phyloP scores from a whole-genome alignment of 345 rosid species.

The Lepidium africanum region DNA sequence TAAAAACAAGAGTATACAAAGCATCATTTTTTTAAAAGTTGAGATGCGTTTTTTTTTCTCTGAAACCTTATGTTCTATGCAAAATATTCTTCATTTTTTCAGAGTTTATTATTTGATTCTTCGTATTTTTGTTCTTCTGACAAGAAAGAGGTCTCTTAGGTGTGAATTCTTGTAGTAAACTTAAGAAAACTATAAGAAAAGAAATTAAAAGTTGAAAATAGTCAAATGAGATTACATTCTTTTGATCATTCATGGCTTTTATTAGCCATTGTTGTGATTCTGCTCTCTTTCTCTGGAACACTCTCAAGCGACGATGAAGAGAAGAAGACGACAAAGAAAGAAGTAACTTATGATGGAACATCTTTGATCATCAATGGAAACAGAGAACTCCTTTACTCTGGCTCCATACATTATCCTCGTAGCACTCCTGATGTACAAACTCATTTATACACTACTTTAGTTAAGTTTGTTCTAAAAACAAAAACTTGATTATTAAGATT shows the following conservation, averaged over 20 bases:
- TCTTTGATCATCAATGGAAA: slow-evolving; percentile 32
- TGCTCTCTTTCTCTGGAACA: slow-evolving; percentile 15
- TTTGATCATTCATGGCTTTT: slow-evolving; percentile 15
- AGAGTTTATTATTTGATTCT: slow-evolving; percentile 5
- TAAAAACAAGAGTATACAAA: background rate
- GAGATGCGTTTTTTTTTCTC: slow-evolving; percentile 25
- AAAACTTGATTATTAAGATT: background rate
- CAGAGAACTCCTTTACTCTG: slow-evolving; percentile 31
- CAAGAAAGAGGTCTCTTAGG: background rate
- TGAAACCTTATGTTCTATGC: slow-evolving; percentile 14
- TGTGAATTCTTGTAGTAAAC: background rate
- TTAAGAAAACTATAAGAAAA: background rate
- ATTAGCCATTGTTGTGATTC: slow-evolving; percentile 20
- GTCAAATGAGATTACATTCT: slow-evolving; percentile 19
- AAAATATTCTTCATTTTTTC: slow-evolving; percentile 6
- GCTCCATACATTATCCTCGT: slow-evolving; percentile 36
- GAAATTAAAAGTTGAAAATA: background rate
- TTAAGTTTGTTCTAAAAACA: background rate
- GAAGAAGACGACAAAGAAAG: slow-evolving; percentile 9
- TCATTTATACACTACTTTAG: background rate
- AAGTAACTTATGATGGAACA: slow-evolving; percentile 34
- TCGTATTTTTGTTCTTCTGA: slow-evolving; percentile 7
- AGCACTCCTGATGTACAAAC: slow-evolving; percentile 33
- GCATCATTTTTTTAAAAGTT: background rate
- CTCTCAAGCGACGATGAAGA: background rate